Percentiles rank a stretch among this genome's conserved stretches.
Conservation (phyloP, 202 grass and related monocot genomes). For the Musa balbisiana region DNA sequence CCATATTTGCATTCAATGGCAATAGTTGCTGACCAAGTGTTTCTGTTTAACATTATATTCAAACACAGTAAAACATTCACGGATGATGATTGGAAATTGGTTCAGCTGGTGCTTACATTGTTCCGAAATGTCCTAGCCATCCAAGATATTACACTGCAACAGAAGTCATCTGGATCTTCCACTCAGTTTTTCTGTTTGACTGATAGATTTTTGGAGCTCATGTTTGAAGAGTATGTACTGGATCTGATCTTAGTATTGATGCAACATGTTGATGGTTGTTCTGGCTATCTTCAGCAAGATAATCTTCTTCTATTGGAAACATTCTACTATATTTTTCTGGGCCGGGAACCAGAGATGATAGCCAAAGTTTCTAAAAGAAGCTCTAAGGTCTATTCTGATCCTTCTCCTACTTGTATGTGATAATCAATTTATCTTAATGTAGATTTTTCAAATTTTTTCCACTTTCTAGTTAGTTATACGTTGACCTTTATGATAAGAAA, state of each 20-base stretch:
- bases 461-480: not conserved
- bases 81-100: slow-evolving; percentile 97
- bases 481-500: not conserved
- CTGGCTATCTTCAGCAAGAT: slow-evolving; percentile 76
- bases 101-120: slow-evolving; percentile 89
- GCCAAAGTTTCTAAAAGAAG: slow-evolving; percentile 45
- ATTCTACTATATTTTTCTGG: slow-evolving; percentile 76
- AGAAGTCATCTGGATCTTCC: slow-evolving; percentile 72
- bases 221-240: slow-evolving; percentile 96
- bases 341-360: slow-evolving; percentile 68
- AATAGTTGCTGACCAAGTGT: slow-evolving; percentile 8
- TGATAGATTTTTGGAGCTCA: slow-evolving; percentile 70
- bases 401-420: slow-evolving; percentile 1
- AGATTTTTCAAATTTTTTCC: not conserved
- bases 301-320: slow-evolving; percentile 90
- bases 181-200: slow-evolving; percentile 61
- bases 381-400: slow-evolving; percentile 44
- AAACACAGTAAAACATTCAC: slow-evolving; percentile 59
- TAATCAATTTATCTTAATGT: slow-evolving; percentile 2
- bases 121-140: slow-evolving; percentile 82
- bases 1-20: not conserved
- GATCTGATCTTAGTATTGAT: slow-evolving; percentile 89
- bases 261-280: slow-evolving; percentile 73
- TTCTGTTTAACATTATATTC: slow-evolving; percentile 22
- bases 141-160: slow-evolving; percentile 81